phyloP scores from a whole-genome alignment of 2,329 filamentous ascomycete genomes.

The Colletotrichum tropicicola region DNA sequence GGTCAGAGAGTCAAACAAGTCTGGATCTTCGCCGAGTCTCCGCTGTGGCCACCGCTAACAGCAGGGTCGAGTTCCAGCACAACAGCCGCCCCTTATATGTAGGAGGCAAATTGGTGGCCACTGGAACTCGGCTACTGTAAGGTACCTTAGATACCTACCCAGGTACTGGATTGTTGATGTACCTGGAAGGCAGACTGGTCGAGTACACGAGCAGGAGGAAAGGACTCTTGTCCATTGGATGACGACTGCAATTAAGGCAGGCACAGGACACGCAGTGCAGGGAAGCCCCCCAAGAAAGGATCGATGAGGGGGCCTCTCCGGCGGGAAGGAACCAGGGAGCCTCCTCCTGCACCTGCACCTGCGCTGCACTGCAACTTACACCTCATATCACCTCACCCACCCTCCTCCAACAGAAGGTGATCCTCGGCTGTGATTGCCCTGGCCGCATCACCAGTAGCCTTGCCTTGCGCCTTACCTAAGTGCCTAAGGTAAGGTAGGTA shows the following conservation, averaged over 20 bases:
- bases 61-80: not conserved
- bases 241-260: not conserved
- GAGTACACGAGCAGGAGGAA: not conserved
- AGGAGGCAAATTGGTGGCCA: constrained; percentile 12
- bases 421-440: not conserved
- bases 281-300: not conserved
- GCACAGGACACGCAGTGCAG: not conserved
- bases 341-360: not conserved
- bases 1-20: not conserved
- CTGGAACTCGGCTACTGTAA: not conserved
- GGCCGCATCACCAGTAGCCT: not conserved
- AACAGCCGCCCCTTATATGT: not conserved
- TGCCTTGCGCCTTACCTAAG: too few species aligned
- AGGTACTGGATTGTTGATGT: too few species aligned
- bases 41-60: constrained; percentile 8
- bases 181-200: too few species aligned
- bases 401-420: not conserved
- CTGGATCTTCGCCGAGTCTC: not conserved
- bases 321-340: constrained; percentile 4
- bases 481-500: not conserved
- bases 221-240: not conserved
- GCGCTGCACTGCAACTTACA: not conserved
- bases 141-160: not conserved
- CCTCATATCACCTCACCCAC: not conserved
- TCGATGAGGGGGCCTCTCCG: constrained; percentile 4